Evolutionary conservation across 306 rosid genomes (phyloP), one percentile per base, ranked within the genome.

Genomic region (Purshia tridentata): DNA sequence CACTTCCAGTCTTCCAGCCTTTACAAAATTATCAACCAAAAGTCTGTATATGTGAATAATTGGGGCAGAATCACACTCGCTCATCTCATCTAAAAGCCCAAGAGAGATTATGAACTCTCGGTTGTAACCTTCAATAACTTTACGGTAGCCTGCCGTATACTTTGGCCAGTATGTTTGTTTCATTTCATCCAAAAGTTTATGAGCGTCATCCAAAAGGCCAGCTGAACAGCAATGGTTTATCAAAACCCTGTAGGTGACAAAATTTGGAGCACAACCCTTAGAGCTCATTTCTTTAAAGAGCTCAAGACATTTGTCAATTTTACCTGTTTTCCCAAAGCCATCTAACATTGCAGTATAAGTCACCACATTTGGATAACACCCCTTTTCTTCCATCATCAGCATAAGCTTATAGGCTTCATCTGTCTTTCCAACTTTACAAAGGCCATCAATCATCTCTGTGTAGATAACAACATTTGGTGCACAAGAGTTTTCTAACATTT

Each of bases 301-400:
- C 82, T 82, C 91, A 78, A 92, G 81, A 76, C 96, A 84, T 78
- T 83, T 89, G 44, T 84, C 90, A 3, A 87, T 69, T 84, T 83
- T 87, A 72, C 91, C 91, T 48, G 68, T 78, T 80, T 88, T 89
- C 77, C 97, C 96, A 70, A 87, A 81, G 54, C 97, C 97, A 75
- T 92, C 96, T 63, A 92, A 86, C 96, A 92, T 89, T 67, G 97
- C 93, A 55, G 96, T 91, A 66, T 87, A 91, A 68, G 97, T 91
- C 81, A 91, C 87, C 67, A 92, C 97, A 77, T 89, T 92, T 74
- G 97, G 97, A 77, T 68, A 14, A 77, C 91, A 89, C 22, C 88
- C 91, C 70, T 80, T 85, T 80, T 92, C 97, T 86, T 86, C 93
- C 96, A 92, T 92, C 91, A 86, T 87, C 70, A 87, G 76, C 90